These are phyloP conservation scores for Wickerhamomyces alni DNA, from an alignment of 805 yeast species.

Conservation along the genomic window DNA sequence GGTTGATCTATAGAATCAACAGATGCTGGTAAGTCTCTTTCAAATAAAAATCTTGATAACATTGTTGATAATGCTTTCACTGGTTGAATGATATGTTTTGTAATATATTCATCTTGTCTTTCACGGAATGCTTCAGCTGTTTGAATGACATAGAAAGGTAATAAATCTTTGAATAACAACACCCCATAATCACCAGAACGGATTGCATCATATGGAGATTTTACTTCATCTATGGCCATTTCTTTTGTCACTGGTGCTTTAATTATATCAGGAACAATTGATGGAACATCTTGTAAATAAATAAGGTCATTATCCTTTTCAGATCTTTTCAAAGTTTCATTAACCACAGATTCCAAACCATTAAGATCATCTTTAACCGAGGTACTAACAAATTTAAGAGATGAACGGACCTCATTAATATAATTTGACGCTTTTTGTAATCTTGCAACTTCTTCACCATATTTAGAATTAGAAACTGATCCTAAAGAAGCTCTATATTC, in stretches of 20 bases:
- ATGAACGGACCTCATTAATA: constrained; percentile 31
- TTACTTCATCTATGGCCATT: constrained; percentile 30
- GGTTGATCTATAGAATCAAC: constrained; percentile 53
- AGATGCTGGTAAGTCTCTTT: constrained; percentile 52
- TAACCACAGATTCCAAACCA: constrained; percentile 42
- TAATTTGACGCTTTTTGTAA: constrained; percentile 37
- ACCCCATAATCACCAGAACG: constrained; percentile 17
- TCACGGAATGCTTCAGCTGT: constrained; percentile 64
- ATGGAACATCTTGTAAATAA: constrained; percentile 63
- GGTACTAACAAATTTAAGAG: constrained; percentile 35
- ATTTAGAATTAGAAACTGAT: constrained; percentile 41
- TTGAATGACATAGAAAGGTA: constrained; percentile 65
- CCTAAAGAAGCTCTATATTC: constrained; percentile 53
- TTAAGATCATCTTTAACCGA: constrained; percentile 45
- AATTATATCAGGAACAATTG: constrained; percentile 34
- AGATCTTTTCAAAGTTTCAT: constrained; percentile 42
- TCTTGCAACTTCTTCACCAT: constrained; percentile 68
- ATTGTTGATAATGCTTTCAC: constrained; percentile 39
- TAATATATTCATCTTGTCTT: constrained; percentile 49
- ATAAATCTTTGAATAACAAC: constrained; percentile 48
- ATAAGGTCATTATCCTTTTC: constrained; percentile 80
- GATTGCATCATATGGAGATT: constrained; percentile 24
- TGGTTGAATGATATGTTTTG: constrained; percentile 40
- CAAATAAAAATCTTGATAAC: constrained; percentile 38
- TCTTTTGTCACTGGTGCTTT: constrained; percentile 55